Conservation (phyloP, 2,329 filamentous ascomycete species). For the Hypoxylon sp. region DNA sequence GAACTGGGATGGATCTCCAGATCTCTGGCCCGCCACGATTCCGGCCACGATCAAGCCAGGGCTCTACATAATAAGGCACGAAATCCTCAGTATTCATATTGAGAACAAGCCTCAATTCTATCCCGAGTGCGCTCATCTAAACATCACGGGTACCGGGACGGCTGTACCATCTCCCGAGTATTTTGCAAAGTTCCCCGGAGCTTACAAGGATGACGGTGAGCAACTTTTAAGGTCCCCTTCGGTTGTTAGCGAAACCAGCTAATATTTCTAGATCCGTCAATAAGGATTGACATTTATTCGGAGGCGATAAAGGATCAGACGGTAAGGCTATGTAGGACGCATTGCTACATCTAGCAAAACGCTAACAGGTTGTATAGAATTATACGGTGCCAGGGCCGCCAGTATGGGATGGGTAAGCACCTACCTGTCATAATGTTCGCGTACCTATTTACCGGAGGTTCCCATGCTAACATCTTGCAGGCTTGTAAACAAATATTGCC, state of each 20-base stretch:
- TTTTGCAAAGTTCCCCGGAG: slow-evolving; percentile 56
- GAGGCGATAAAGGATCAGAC: slow-evolving; percentile 53
- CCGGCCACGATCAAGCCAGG: slow-evolving; percentile 62
- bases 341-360: background rate
- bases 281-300: slow-evolving; percentile 58
- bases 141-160: slow-evolving; percentile 53
- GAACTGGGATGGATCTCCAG: slow-evolving; percentile 57
- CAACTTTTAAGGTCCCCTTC: background rate
- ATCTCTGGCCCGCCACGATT: slow-evolving; percentile 63
- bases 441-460: background rate
- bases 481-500: slow-evolving; percentile 45
- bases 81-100: slow-evolving; percentile 67
- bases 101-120: slow-evolving; percentile 63
- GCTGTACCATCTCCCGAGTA: slow-evolving; percentile 52
- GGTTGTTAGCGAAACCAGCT: slow-evolving; percentile 11
- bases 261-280: slow-evolving; percentile 54
- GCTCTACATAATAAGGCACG: slow-evolving; percentile 67
- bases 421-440: background rate
- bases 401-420: slow-evolving; percentile 57
- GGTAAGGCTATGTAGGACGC: slow-evolving; percentile 43
- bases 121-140: slow-evolving; percentile 58
- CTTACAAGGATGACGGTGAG: slow-evolving; percentile 56
- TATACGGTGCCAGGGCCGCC: slow-evolving; percentile 58
- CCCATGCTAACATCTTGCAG: slow-evolving; percentile 22
- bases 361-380: slow-evolving; percentile 50